phyloP scores from a whole-genome alignment of 352 stramenopile genomes.

The Saprolegnia diclina region DNA sequence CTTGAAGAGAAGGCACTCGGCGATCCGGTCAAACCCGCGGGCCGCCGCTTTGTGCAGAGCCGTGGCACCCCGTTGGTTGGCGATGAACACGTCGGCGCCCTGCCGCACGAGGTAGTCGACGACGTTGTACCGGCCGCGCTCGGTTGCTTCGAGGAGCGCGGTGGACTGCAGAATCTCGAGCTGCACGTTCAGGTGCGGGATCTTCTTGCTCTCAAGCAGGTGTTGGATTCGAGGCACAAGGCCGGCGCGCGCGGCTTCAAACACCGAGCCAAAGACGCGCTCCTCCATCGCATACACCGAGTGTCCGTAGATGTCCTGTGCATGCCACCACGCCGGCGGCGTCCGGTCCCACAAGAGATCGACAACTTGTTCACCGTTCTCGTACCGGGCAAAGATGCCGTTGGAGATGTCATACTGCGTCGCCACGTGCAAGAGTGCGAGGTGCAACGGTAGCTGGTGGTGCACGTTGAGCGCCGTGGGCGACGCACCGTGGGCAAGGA shows the following conservation, averaged over 20 bases:
- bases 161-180: conserved; percentile 1
- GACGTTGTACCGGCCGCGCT: conserved; percentile 18
- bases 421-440: background rate
- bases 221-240: conserved; percentile 19
- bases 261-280: conserved; percentile 10
- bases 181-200: background rate
- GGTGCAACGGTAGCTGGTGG: conserved; percentile 10
- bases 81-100: conserved; percentile 8
- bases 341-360: conserved; percentile 20
- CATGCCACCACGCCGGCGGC: conserved; percentile 11
- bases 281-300: conserved; percentile 2
- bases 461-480: conserved; percentile 18
- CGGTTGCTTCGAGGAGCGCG: conserved; percentile 10
- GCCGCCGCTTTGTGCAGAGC: conserved; percentile 6
- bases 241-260: conserved; percentile 20
- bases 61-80: background rate
- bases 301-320: conserved; percentile 4
- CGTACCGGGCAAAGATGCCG: conserved; percentile 11
- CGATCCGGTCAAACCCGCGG: conserved; percentile 23
- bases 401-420: background rate
- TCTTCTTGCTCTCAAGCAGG: conserved; percentile 17
- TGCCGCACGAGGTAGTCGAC: conserved; percentile 14
- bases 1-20: conserved; percentile 12
- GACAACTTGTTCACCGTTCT: conserved; percentile 6
- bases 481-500: conserved; percentile 4